These are phyloP conservation scores for Gracilaria gracilis DNA, from an alignment of 23 red algal genomes.

Conservation along the genomic window DNA sequence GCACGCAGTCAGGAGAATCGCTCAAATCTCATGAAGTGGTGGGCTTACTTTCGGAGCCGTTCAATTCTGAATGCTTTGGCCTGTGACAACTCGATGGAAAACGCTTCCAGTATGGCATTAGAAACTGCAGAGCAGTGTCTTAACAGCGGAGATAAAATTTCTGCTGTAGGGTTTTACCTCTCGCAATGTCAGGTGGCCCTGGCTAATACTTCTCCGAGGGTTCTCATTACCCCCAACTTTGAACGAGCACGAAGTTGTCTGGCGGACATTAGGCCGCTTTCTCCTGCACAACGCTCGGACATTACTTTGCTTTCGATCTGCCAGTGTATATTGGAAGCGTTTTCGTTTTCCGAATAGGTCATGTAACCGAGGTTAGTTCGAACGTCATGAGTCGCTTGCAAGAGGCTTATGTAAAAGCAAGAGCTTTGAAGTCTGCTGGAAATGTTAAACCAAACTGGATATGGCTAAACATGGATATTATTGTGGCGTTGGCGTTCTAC, in stretches of 20 bases:
- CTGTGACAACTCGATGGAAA: neutral
- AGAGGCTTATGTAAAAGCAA: conserved; percentile 13
- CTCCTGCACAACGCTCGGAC: conserved; percentile 4
- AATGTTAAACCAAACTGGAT: conserved; percentile 24
- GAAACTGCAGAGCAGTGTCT: conserved; percentile 34
- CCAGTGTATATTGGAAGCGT: conserved; percentile 13
- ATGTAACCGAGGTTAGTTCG: conserved; percentile 4
- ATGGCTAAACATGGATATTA: conserved; percentile 13
- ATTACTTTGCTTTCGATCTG: conserved; percentile 5
- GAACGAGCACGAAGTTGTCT: conserved; percentile 22
- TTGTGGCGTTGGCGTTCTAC: conserved; percentile 15
- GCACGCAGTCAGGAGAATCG: neutral
- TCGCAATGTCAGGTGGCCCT: conserved; percentile 30
- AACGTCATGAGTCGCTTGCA: conserved; percentile 27
- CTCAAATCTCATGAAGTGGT: conserved; percentile 38
- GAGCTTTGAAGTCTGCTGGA: conserved; percentile 9
- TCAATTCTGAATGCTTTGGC: conserved; percentile 23
- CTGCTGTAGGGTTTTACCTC: conserved; percentile 46
- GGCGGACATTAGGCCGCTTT: neutral
- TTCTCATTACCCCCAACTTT: neutral
- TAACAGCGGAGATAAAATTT: neutral
- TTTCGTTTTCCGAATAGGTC: conserved; percentile 22
- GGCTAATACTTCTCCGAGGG: neutral
- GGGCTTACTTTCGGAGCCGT: conserved; percentile 46
- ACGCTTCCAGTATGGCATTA: conserved; percentile 15